A percentile compares a stretch with the other conserved stretches of the same genome.
Evolutionary conservation across 208 protist species (phyloP).

Genomic region (Leishmania lainsoni): DNA sequence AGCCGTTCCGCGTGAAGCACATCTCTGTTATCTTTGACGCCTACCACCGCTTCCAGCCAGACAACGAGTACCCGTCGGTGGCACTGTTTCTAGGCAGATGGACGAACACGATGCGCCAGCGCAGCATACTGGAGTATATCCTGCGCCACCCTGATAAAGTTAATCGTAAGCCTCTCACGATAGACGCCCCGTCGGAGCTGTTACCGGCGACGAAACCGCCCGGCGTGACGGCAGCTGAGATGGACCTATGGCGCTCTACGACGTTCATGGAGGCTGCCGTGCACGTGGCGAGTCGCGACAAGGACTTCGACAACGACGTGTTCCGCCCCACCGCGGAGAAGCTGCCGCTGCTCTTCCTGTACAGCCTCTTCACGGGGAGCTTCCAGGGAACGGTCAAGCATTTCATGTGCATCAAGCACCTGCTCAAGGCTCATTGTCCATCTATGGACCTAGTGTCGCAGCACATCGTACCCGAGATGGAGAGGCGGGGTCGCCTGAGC

Average conservation of each 20-base stretch:
- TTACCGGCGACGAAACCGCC: slow-evolving; percentile 48
- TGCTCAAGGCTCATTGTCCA: slow-evolving; percentile 62
- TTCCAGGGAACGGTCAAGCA: slow-evolving; percentile 83
- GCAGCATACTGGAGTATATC: slow-evolving; percentile 80
- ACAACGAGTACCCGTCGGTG: slow-evolving; percentile 71
- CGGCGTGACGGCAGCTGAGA: slow-evolving; percentile 46
- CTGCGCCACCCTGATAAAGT: slow-evolving; percentile 83
- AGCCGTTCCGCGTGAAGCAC: slow-evolving; percentile 71
- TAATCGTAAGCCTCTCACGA: slow-evolving; percentile 57
- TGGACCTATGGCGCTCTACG: slow-evolving; percentile 79
- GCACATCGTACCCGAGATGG: slow-evolving; percentile 70
- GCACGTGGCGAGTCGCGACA: slow-evolving; percentile 80
- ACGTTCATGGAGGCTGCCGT: slow-evolving; percentile 84
- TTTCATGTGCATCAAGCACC: slow-evolving; percentile 65
- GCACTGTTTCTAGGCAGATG: slow-evolving; percentile 82
- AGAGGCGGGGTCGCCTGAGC: slow-evolving; percentile 63
- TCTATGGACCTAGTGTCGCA: slow-evolving; percentile 63
- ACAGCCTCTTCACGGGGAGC: slow-evolving; percentile 64
- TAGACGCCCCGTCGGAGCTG: slow-evolving; percentile 61
- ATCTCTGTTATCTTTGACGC: slow-evolving; percentile 87
- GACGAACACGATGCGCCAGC: slow-evolving; percentile 76
- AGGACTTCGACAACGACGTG: slow-evolving; percentile 76
- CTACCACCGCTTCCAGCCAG: slow-evolving; percentile 81
- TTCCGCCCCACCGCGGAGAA: slow-evolving; percentile 65
- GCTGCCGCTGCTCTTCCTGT: slow-evolving; percentile 78